phyloP scores from a whole-genome alignment of 805 yeast species.

The Scheffersomyces stipitis region DNA sequence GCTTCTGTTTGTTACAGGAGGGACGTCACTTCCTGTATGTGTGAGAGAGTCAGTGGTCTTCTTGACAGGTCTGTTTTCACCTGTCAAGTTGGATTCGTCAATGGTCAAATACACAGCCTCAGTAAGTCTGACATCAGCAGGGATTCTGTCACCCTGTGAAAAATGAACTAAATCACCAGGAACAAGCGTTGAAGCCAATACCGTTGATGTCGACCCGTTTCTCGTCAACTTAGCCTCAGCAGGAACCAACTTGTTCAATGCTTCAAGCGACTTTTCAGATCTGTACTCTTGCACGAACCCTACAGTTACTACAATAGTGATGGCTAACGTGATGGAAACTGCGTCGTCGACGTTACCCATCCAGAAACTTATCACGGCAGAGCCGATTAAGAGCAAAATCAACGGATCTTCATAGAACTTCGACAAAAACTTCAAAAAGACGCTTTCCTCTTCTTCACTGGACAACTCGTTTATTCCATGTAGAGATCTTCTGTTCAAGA shows the following conservation, averaged over 20 bases:
- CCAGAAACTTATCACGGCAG: constrained; percentile 80
- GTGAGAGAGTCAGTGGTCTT: constrained; percentile 53
- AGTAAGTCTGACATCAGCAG: constrained; percentile 87
- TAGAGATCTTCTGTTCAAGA: constrained; percentile 63
- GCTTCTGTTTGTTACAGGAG: constrained; percentile 66
- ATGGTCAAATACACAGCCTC: constrained; percentile 77
- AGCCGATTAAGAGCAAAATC: constrained; percentile 82
- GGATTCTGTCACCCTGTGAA: constrained; percentile 90
- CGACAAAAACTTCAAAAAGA: constrained; percentile 69
- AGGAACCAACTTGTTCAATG: constrained; percentile 89
- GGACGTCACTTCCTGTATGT: constrained; percentile 27
- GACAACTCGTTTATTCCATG: constrained; percentile 82
- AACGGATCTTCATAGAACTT: constrained; percentile 90
- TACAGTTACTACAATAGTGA: constrained; percentile 89
- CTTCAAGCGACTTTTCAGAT: constrained; percentile 91
- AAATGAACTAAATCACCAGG: constrained; percentile 95
- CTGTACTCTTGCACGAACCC: constrained; percentile 98
- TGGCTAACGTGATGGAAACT: constrained; percentile 88
- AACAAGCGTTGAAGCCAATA: constrained; percentile 81
- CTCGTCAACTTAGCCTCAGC: constrained; percentile 94
- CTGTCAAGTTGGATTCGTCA: constrained; percentile 94
- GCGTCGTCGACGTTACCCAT: constrained; percentile 99
- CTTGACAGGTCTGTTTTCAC: constrained; percentile 87
- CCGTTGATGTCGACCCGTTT: constrained; percentile 73
- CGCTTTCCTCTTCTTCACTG: constrained; percentile 73